Conservation (phyloP, 257 asterid genomes). For the Primulina huaijiensis region DNA sequence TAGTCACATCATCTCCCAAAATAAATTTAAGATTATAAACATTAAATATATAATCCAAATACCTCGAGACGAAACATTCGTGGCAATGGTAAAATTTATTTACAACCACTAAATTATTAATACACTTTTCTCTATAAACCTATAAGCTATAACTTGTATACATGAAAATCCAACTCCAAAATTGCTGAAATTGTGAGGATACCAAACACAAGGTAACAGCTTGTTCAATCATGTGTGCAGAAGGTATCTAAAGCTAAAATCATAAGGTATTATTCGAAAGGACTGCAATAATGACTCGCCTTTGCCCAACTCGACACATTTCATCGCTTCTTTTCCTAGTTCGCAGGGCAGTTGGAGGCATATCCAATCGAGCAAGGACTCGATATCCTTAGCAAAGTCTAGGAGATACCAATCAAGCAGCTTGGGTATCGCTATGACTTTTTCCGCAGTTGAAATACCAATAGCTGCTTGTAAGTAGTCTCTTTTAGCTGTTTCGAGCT, state of each 20-base stretch:
- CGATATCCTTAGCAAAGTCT: conserved; percentile 82
- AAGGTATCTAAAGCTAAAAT: conserved; percentile 83
- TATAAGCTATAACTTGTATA: conserved; percentile 33
- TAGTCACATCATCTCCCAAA: no score
- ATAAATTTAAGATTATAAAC: no score
- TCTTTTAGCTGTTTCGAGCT: conserved; percentile 73
- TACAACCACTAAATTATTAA: conserved; percentile 33
- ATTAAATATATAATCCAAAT: no score
- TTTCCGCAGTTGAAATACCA: conserved; percentile 48
- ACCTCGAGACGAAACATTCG: neutral
- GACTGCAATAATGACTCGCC: conserved; percentile 40
- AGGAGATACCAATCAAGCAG: conserved; percentile 83
- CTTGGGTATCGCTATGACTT: conserved; percentile 71
- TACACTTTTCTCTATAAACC: conserved; percentile 21
- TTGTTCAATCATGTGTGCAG: conserved; percentile 42
- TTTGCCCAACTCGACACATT: conserved; percentile 54
- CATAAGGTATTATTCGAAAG: conserved; percentile 71
- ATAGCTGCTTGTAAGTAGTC: conserved; percentile 78
- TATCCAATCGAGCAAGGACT: conserved; percentile 81
- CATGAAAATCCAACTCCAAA: conserved; percentile 31
- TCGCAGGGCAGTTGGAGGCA: conserved; percentile 71
- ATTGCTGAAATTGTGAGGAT: conserved; percentile 22
- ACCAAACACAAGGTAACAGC: conserved; percentile 19
- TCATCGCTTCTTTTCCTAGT: conserved; percentile 63
- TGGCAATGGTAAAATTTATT: conserved; percentile 29